Evolutionary conservation across 2,329 filamentous ascomycete species (phyloP).

Genomic region (Calcarisporium arbuscula): DNA sequence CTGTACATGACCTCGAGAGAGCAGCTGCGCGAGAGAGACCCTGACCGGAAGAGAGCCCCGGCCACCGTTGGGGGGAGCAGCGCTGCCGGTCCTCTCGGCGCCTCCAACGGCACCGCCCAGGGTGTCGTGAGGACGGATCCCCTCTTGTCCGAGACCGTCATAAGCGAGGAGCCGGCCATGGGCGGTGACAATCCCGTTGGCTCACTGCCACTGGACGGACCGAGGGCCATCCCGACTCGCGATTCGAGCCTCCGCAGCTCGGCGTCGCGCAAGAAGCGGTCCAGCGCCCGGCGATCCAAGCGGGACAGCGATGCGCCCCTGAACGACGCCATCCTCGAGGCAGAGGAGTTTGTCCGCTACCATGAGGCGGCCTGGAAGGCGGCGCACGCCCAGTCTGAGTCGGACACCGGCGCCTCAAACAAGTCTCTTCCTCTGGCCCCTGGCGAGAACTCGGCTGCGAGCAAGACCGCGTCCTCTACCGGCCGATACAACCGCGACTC

Average conservation of each 20-base stretch:
- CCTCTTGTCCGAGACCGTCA: constrained; percentile 46
- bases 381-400: constrained; percentile 10
- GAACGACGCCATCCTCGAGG: constrained; percentile 37
- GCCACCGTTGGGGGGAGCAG: constrained; percentile 28
- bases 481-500: constrained; percentile 18
- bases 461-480: constrained; percentile 13
- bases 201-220: constrained; percentile 25
- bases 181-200: constrained; percentile 19
- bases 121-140: constrained; percentile 35
- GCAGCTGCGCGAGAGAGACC: constrained; percentile 55
- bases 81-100: constrained; percentile 14
- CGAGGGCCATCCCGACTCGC: constrained; percentile 55
- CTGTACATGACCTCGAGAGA: constrained; percentile 73
- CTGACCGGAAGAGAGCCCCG: constrained; percentile 50
- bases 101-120: constrained; percentile 26
- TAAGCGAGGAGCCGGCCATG: constrained; percentile 45
- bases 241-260: constrained; percentile 63
- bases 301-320: constrained; percentile 34
- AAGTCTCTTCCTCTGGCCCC: constrained; percentile 17
- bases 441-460: constrained; percentile 15
- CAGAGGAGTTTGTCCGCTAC: constrained; percentile 23
- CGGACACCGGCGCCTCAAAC: constrained; percentile 6
- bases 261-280: constrained; percentile 44
- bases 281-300: constrained; percentile 44
- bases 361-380: constrained; percentile 14